Evolutionary conservation across 2,329 filamentous ascomycete species (phyloP), one percentile per base, ranked within the genome.

Genomic region (Colletotrichum liriopes): DNA sequence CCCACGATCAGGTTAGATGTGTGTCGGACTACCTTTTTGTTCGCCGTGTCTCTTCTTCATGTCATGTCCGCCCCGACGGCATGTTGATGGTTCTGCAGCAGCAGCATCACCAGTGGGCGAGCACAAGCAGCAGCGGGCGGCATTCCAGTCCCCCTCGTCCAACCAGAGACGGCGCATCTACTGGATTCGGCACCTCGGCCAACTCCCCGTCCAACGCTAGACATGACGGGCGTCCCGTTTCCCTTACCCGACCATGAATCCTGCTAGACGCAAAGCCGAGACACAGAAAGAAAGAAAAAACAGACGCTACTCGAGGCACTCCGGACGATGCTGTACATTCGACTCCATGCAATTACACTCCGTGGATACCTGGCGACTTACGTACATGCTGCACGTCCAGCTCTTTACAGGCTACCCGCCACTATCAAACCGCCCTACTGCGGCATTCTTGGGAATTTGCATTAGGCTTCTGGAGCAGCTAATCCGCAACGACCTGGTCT

Each of bases 401-500:
- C 49, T 56, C 16, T 49, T 39, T 54, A 35, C 45, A 69, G 23
- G 35, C 45, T 55, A 54, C 29, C 62, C n/a, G 67, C 67, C 67
- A 52, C 52, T 45, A 65, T 65, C 52, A 45, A 65, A 51, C 37
- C 52, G 54, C 67, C 63, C 55, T 69, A 69, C 67, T 66, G 67
- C 68, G 61, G 67, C 55, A 63, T 29, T 37, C 51, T 58, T 72
- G 52, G 43, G 54, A 54, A 56, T 56, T 58, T 37, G 20, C 35
- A 61, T 66, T 71, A 72, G 66, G 60, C 70, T 70, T 62, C 67
- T 72, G 65, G 69, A 60, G 69, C 70, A 66, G 54, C 70, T 72
- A 55, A 65, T 69, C 66, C 70, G 59, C 54, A 55, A 65, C 66
- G 26, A 60, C 65, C 26, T 49, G 60, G 54, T 43, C 70, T 72